Base-by-base conservation (phyloP, 163 green algal genomes). In the Scenedesmus sp. region DNA sequence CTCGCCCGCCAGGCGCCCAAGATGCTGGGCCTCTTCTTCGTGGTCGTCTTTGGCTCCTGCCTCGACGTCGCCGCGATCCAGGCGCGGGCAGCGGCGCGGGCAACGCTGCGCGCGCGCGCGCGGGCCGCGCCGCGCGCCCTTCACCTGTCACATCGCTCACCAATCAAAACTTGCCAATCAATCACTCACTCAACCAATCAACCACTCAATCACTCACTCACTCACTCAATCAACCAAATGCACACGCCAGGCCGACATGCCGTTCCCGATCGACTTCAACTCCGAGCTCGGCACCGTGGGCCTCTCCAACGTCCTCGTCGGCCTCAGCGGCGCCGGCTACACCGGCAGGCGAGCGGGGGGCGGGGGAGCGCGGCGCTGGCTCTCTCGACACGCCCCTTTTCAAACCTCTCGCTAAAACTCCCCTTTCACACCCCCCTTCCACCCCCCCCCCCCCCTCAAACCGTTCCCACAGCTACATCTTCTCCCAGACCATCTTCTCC, bases 21-120 rank as follows among this genome's bases (percentile, higher is more conserved):
- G 60, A 53, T 91, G 56, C n/a, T 88, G 31, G 90, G 85, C 0
- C 89, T 97, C 39, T 93, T 92, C 72, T 83, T 95, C 39, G 89
- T 97, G 44, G 91, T 96, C 2, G 90, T 89, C 44, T 97, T 97
- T 83, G 93, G 93, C 15, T 89, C 71, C 53, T 92, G 83, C 81
- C 91, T 97, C 81, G 92, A 95, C 71, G 87, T 96, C n/a, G 84
- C 87, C 14, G 89, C 89, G 28, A 91, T 94, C 47, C 91, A 94
- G 65, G n/a, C n/a, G n/a, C n/a, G n/a, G n/a, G n/a, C n/a, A n/a
- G n/a, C n/a, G 79, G 86, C 15, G 45, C 45, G 15, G 45, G 45
- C 13, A 13, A 53, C 13, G 45, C 13, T 22, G 13, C 45, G 45
- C 45, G 45, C 13, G 13, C 13, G 45, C 13, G 13, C 15, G 45